Evolutionary conservation across 2,329 filamentous ascomycete species (phyloP).

Genomic region (Ophiostoma himal-ulmi): DNA sequence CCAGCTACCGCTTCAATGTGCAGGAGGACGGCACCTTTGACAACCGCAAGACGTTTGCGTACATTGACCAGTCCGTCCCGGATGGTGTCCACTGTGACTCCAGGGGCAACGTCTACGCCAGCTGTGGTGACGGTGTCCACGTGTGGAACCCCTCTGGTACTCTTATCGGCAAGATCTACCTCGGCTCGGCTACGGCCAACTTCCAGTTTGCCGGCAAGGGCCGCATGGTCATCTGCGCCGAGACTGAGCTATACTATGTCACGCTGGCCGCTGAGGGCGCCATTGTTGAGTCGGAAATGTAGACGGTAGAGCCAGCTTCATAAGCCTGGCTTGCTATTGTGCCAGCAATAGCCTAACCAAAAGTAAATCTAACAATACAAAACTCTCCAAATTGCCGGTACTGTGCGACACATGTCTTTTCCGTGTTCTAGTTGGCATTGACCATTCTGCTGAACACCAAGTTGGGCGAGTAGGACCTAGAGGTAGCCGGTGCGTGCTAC

Average conservation of each 20-base stretch:
- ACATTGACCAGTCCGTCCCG: slow-evolving; percentile 47
- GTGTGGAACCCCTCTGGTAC: slow-evolving; percentile 46
- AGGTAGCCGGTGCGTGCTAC: background rate
- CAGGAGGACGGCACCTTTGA: slow-evolving; percentile 41
- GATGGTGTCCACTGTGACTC: slow-evolving; percentile 56
- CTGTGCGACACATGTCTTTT: background rate
- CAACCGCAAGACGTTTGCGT: slow-evolving; percentile 52
- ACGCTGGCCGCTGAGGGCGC: slow-evolving; percentile 31
- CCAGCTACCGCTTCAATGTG: slow-evolving; percentile 44
- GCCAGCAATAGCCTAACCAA: background rate
- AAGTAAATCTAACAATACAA: background rate
- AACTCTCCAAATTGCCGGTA: background rate
- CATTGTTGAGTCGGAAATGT: slow-evolving; percentile 22
- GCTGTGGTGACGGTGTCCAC: slow-evolving; percentile 46
- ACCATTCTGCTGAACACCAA: background rate
- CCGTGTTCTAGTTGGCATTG: background rate
- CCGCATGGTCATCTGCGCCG: slow-evolving; percentile 39
- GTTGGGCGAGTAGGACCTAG: background rate
- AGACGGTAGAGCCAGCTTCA: background rate
- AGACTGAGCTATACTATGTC: slow-evolving; percentile 39
- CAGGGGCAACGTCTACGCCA: slow-evolving; percentile 50
- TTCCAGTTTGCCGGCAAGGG: slow-evolving; percentile 44
- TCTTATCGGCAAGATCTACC: slow-evolving; percentile 52
- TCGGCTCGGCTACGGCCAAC: slow-evolving; percentile 42
- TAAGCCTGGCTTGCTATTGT: background rate